These are phyloP conservation scores for Brassica cretica DNA, from an alignment of 345 rosid species.

Conservation along the genomic window DNA sequence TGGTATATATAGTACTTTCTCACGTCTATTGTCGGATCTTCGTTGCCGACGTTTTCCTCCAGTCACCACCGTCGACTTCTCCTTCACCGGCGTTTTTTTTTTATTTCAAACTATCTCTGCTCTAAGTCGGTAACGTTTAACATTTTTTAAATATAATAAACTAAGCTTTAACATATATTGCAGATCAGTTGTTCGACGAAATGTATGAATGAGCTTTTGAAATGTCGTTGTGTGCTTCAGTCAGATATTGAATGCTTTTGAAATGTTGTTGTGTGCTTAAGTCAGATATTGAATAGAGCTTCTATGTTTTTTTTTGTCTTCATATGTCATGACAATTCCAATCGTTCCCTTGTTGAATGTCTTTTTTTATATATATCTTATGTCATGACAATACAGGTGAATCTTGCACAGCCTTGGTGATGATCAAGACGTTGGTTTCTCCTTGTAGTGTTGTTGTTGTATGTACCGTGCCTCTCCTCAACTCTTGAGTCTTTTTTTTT, in stretches of 20 bases:
- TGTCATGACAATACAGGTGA: conserved; percentile 20
- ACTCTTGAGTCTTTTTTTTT: background rate
- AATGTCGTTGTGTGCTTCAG: background rate
- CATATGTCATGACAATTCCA: background rate
- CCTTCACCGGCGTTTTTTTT: background rate
- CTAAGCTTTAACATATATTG: background rate
- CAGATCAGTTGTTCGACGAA: background rate
- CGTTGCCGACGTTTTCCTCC: background rate
- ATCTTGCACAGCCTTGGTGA: conserved; percentile 21
- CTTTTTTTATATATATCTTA: background rate
- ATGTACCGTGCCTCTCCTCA: conserved; percentile 16
- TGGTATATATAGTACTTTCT: background rate
- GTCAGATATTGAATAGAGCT: background rate
- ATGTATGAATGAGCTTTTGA: background rate
- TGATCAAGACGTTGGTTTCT: conserved; percentile 37
- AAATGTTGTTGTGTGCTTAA: background rate
- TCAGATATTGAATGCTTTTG: background rate
- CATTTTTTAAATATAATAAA: background rate
- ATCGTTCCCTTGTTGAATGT: conserved; percentile 4
- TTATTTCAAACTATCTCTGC: background rate
- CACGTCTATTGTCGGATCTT: background rate
- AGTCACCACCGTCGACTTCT: background rate
- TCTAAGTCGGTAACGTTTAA: background rate
- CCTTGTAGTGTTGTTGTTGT: conserved; percentile 40
- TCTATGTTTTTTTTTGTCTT: background rate